These are phyloP conservation scores for Patellifolia procumbens DNA, from an alignment of 179 eudicot species.

Conservation along the genomic window DNA sequence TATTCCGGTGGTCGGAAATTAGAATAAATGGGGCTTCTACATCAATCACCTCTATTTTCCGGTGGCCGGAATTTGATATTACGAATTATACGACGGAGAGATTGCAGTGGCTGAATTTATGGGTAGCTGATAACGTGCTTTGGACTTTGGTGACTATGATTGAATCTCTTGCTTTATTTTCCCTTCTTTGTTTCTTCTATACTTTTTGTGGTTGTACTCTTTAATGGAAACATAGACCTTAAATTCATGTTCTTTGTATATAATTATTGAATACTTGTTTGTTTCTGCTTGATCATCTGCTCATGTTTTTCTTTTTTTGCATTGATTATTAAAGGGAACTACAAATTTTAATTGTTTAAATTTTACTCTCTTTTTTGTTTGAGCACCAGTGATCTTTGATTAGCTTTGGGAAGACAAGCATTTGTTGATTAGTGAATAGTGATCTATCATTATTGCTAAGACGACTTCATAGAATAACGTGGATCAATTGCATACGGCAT, in stretches of 20 bases:
- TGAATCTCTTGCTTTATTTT: constrained; percentile 33
- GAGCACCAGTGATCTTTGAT: too few species aligned
- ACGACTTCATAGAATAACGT: too few species aligned
- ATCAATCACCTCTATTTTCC: constrained; percentile 23
- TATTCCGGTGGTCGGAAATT: constrained; percentile 26
- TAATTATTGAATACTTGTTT: not conserved
- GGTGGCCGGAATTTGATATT: constrained; percentile 26
- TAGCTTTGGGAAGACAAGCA: too few species aligned
- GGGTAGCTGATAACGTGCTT: constrained; percentile 34
- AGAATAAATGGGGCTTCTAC: constrained; percentile 16
- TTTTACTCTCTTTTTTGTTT: too few species aligned
- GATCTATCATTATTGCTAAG: too few species aligned
- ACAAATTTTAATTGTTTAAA: too few species aligned
- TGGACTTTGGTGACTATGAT: constrained; percentile 32
- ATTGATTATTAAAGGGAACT: too few species aligned
- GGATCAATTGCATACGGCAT: too few species aligned
- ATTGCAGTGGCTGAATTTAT: constrained; percentile 28
- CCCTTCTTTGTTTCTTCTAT: constrained; percentile 32
- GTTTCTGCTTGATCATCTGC: too few species aligned
- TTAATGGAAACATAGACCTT: not conserved
- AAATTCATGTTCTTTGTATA: too few species aligned
- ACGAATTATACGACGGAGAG: constrained; percentile 20
- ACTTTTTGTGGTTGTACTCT: constrained; percentile 37
- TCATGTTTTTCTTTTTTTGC: too few species aligned
- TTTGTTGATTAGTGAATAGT: too few species aligned